Evolutionary conservation across 2,329 filamentous ascomycete genomes (phyloP).

Genomic region (Sordariomycetes sp.): DNA sequence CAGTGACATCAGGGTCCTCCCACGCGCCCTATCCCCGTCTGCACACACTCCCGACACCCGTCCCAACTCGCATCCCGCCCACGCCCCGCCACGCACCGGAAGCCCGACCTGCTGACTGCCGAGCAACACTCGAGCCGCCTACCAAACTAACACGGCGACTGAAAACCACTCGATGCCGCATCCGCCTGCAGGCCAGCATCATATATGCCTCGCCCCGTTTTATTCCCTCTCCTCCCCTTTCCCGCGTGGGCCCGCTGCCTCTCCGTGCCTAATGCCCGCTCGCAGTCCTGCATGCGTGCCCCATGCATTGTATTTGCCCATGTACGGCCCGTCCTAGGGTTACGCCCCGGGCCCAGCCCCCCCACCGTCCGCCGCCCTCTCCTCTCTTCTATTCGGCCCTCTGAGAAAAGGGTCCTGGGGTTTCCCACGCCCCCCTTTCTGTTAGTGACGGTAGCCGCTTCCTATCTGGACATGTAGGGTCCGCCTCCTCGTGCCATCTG

Average conservation of each 20-base stretch:
- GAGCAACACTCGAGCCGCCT: not conserved
- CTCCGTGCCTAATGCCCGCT: not conserved
- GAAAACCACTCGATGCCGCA: not conserved
- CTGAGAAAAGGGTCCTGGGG: not conserved
- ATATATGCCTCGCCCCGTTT: not conserved
- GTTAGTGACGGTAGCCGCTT: not conserved
- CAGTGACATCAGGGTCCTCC: not conserved
- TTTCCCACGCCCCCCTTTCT: not conserved
- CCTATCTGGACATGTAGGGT: not conserved
- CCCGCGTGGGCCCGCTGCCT: not conserved
- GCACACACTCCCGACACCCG: not conserved
- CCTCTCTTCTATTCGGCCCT: not conserved
- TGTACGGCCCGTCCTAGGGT: not conserved
- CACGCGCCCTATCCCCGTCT: not conserved
- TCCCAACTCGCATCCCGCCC: not conserved
- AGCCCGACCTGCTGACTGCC: not conserved
- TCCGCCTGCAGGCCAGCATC: not conserved
- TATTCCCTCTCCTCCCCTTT: not conserved
- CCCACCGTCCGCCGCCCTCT: not conserved
- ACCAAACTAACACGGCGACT: not conserved
- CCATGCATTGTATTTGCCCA: not conserved
- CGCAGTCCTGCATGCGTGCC: constrained; percentile 4
- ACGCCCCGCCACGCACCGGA: not conserved
- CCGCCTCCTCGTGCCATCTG: not conserved
- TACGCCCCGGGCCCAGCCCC: not conserved